Evolutionary conservation across 345 rosid species (phyloP).

Genomic region (Pugionium dolabratum): DNA sequence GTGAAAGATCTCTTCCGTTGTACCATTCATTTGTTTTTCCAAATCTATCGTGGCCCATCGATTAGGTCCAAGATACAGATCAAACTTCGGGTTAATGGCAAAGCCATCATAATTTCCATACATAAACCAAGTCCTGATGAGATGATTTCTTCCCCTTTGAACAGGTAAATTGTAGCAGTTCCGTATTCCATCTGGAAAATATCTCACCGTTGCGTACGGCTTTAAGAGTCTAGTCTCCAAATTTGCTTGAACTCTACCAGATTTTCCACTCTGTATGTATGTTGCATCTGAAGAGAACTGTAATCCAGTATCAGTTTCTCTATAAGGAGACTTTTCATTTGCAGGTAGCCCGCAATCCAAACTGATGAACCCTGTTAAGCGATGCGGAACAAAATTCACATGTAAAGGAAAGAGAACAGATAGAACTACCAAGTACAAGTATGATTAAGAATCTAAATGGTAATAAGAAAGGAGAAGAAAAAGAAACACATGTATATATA

Average conservation of each 20-base stretch:
- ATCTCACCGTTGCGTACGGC: slow-evolving; percentile 20
- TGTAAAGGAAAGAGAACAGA: neutral
- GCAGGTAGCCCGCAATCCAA: slow-evolving; percentile 45
- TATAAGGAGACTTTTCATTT: slow-evolving; percentile 6
- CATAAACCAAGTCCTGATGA: slow-evolving; percentile 32
- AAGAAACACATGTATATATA: neutral
- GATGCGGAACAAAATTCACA: neutral
- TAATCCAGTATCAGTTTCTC: neutral
- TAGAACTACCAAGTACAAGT: neutral
- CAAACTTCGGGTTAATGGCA: slow-evolving; percentile 28
- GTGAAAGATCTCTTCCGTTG: slow-evolving; percentile 36
- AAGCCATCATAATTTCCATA: slow-evolving; percentile 50
- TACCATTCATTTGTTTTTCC: neutral
- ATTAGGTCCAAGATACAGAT: slow-evolving; percentile 49
- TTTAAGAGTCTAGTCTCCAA: neutral
- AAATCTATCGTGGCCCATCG: slow-evolving; percentile 35
- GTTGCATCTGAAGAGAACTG: slow-evolving; percentile 26
- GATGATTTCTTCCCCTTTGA: slow-evolving; percentile 7
- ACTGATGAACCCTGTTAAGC: slow-evolving; percentile 42
- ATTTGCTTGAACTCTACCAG: neutral
- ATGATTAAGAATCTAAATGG: neutral
- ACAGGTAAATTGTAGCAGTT: slow-evolving; percentile 48
- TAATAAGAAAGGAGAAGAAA: neutral
- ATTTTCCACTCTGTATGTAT: slow-evolving; percentile 34
- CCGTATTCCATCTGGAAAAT: slow-evolving; percentile 44